phyloP scores from a whole-genome alignment of 2,329 filamentous ascomycete species.

The Aspergillus ruber region DNA sequence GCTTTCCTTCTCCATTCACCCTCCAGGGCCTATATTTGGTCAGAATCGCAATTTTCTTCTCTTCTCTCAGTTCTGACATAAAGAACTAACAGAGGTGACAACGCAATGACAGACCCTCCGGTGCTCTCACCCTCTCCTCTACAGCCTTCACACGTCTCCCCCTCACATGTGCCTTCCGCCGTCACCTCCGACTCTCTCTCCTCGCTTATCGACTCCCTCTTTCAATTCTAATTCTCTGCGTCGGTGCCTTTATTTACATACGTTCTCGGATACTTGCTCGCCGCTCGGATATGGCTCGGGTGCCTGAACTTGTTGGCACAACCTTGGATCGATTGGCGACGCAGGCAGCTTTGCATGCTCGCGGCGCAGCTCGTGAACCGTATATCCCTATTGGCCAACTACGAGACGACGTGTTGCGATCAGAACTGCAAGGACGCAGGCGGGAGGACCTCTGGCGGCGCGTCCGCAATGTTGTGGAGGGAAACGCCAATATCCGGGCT shows the following conservation, averaged over 20 bases:
- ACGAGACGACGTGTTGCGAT: constrained; percentile 80
- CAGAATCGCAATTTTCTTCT: constrained; percentile 12
- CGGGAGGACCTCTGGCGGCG: constrained; percentile 77
- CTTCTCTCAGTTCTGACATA: constrained; percentile 44
- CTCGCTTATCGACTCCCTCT: constrained; percentile 46
- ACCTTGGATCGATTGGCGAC: constrained; percentile 75
- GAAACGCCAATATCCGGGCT: constrained; percentile 83
- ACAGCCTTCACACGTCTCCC: constrained; percentile 88
- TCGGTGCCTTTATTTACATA: constrained; percentile 54
- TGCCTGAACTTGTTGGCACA: constrained; percentile 78
- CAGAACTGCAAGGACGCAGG: constrained; percentile 68
- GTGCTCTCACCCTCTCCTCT: constrained; percentile 65
- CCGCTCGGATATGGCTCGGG: constrained; percentile 60
- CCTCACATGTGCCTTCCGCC: constrained; percentile 53
- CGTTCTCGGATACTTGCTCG: constrained; percentile 58
- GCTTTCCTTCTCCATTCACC: constrained; percentile 13
- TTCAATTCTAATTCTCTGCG: constrained; percentile 40
- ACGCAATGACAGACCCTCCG: constrained; percentile 66
- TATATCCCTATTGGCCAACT: constrained; percentile 85
- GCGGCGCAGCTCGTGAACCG: constrained; percentile 61
- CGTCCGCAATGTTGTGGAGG: constrained; percentile 79
- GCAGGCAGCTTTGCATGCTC: constrained; percentile 73
- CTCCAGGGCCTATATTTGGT: not conserved
- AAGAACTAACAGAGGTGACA: constrained; percentile 77
- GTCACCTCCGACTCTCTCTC: constrained; percentile 43